These are phyloP conservation scores for Physaria fendleri DNA, from an alignment of 345 rosid species.

Conservation along the genomic window DNA sequence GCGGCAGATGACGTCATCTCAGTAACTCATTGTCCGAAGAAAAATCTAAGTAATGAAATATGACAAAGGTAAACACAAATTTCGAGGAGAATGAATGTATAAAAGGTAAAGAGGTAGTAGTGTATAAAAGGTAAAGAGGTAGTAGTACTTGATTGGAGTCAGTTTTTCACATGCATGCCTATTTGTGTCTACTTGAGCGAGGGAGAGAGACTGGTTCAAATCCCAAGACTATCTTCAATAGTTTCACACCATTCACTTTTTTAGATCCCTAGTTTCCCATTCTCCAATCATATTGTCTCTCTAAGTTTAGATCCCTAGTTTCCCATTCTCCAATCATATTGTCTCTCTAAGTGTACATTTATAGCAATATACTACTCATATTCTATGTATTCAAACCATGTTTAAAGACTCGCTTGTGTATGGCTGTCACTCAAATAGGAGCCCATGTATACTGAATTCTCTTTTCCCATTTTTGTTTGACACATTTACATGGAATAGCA, in stretches of 20 bases:
- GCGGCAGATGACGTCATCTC: constrained; percentile 23
- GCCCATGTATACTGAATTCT: not conserved
- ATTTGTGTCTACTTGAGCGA: constrained; percentile 27
- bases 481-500: no score
- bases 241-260: constrained; percentile 20
- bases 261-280: not conserved
- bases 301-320: constrained; percentile 19
- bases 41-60: not conserved
- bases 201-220: constrained; percentile 14
- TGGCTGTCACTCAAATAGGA: not conserved
- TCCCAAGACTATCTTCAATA: constrained; percentile 18
- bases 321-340: constrained; percentile 20
- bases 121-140: constrained; percentile 7
- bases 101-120: not conserved
- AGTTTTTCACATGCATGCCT: constrained; percentile 32
- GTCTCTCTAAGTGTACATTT: constrained; percentile 5
- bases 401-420: not conserved
- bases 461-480: no score
- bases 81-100: constrained; percentile 4
- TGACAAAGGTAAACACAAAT: not conserved
- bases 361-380: not conserved
- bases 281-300: constrained; percentile 20
- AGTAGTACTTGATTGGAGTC: constrained; percentile 23
- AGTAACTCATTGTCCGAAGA: constrained; percentile 21
- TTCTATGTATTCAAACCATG: not conserved